Evolutionary conservation across 192 early-diverging fungal genomes (phyloP).

Genomic region (Coemansia sp.): DNA sequence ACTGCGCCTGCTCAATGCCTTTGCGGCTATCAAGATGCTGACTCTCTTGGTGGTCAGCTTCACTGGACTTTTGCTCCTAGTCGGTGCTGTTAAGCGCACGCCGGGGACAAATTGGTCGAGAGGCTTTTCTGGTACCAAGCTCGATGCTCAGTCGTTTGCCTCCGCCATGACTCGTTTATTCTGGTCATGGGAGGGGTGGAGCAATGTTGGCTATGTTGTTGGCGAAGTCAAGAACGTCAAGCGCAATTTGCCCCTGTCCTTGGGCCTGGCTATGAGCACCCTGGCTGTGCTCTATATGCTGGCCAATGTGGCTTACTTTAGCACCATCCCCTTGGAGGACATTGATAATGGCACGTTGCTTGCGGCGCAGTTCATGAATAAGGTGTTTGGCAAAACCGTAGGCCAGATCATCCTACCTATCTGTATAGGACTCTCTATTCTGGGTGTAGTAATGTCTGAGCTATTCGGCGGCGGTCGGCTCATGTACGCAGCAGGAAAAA

Average conservation of each 20-base stretch:
- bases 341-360: conserved; percentile 65
- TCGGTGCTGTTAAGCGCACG: conserved; percentile 48
- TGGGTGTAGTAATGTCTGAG: conserved; percentile 55
- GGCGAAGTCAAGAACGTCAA: conserved; percentile 81
- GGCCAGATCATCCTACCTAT: conserved; percentile 56
- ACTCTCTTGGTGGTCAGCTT: conserved; percentile 65
- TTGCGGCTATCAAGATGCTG: conserved; percentile 71
- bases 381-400: conserved; percentile 55
- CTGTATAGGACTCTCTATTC: conserved; percentile 54
- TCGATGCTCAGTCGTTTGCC: conserved; percentile 54
- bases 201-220: conserved; percentile 75
- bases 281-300: conserved; percentile 70
- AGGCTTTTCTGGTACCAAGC: conserved; percentile 63
- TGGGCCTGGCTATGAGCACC: conserved; percentile 70
- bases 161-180: conserved; percentile 55
- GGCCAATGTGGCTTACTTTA: conserved; percentile 80
- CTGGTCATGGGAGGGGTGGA: conserved; percentile 64
- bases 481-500: conserved; percentile 54
- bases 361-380: conserved; percentile 58
- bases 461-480: conserved; percentile 55
- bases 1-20: conserved; percentile 62
- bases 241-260: conserved; percentile 70
- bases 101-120: conserved; percentile 56
- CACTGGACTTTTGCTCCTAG: conserved; percentile 68
- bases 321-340: conserved; percentile 65